These are phyloP conservation scores for Rheum nobile DNA, from an alignment of 148 eudicot genomes.

Conservation along the genomic window DNA sequence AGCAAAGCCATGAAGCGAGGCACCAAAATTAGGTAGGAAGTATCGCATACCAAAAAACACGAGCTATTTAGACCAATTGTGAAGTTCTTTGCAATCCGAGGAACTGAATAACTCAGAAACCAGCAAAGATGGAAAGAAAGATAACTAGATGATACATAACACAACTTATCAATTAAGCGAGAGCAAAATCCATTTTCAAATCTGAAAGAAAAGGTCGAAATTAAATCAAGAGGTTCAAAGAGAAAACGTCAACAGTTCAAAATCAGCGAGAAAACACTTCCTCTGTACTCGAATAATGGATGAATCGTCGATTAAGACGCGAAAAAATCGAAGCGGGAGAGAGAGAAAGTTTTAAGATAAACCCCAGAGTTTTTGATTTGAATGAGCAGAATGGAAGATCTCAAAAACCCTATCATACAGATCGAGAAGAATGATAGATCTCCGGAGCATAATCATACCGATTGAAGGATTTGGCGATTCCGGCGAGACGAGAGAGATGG, in stretches of 20 bases:
- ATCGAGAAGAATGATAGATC: not conserved
- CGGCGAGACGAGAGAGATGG: not conserved
- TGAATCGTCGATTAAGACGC: not conserved
- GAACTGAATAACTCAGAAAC: not conserved
- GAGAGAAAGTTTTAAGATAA: not conserved
- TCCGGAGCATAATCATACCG: not conserved
- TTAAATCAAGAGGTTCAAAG: not conserved
- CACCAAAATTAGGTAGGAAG: not conserved
- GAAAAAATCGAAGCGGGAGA: not conserved
- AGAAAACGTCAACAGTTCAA: not conserved
- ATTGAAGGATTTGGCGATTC: not conserved
- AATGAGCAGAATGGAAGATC: not conserved
- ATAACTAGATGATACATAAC: not conserved
- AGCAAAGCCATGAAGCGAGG: not conserved
- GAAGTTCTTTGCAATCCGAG: not conserved
- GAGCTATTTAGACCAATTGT: not conserved
- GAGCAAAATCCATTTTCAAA: not conserved
- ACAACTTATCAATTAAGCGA: not conserved
- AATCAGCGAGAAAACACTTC: not conserved
- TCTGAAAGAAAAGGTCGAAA: not conserved
- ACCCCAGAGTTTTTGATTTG: not conserved
- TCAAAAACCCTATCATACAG: not conserved
- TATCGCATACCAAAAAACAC: not conserved
- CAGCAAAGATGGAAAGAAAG: not conserved
- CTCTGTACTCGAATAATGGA: not conserved